Base-by-base conservation (phyloP, 2,329 filamentous ascomycete species). In the Fusarium compactum region DNA sequence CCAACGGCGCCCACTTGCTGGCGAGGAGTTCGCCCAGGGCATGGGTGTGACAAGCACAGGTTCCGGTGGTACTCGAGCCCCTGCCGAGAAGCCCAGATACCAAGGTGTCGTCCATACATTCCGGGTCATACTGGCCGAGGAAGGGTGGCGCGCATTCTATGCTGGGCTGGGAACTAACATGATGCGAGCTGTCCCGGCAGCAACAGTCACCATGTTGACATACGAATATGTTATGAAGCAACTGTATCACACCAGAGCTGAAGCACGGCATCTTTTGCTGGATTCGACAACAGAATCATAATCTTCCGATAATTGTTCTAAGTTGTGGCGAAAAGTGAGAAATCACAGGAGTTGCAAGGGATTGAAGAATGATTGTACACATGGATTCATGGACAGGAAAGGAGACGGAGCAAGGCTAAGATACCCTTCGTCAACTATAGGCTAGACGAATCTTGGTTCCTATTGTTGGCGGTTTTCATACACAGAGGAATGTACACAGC, bases 101-200 rank as follows among this genome's bases (percentile, higher is more conserved):
- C 87, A 85, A 70, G 96, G 96, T 46, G 88, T 98, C 34, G 80
- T 95, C 46, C 90, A 87, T 77, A 98, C 95, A 0, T 95, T 92
- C 79, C 89, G 90, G 67, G 95, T 91, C 5, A 98, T 99, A 66
- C 83, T 98, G 40, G 85, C 84, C 34, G 96, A 99, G 80, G 96
- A 99, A 80, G 96, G 96, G 9, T 98, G 95, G 95, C 87, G 92
- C 67, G 95, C 95, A 6, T 98, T 99, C 76, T 99, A 99, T 79
- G 95, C 95, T 25, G 96, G 96, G 38, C 94, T 99, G 85, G 96
- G 96, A 40, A 97, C 95, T 51, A 99, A 99, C 82, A 93, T 99
- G 89, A 94, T 98, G 85, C 89, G 96, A 60, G 96, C 96, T 10
- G 91, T 99, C 15, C 96, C 96, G 32, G 94, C 96, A 24, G 95